A percentile compares a stretch with the other conserved stretches of the same genome.
These are phyloP conservation scores for Blastobotrys robertii DNA, from an alignment of 805 yeast species.

Conservation along the genomic window DNA sequence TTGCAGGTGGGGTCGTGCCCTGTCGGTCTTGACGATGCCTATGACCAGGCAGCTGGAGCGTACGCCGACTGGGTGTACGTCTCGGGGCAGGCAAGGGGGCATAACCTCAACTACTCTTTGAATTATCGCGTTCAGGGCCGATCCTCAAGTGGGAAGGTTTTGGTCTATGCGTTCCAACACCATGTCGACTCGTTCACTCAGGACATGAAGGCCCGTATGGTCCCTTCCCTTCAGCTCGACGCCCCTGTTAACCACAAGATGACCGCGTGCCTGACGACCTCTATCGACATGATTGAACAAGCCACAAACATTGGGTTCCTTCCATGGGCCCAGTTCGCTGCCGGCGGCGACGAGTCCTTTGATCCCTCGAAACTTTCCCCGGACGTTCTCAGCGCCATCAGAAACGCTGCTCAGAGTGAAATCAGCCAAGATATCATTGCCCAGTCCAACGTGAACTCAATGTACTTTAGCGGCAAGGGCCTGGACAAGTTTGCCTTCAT, in stretches of 20 bases:
- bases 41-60: constrained; percentile 64
- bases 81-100: constrained; percentile 33
- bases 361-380: neutral
- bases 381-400: constrained; percentile 1
- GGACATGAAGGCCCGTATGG: constrained; percentile 4
- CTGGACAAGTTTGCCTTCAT: constrained; percentile 77
- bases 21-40: constrained; percentile 19
- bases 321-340: constrained; percentile 40
- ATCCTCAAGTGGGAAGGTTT: constrained; percentile 30
- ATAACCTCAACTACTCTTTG: constrained; percentile 41
- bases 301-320: constrained; percentile 38
- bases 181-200: constrained; percentile 40
- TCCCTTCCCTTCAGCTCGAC: neutral
- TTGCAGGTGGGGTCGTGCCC: constrained; percentile 14
- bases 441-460: constrained; percentile 54
- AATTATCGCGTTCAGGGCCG: constrained; percentile 38
- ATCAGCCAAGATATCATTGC: constrained; percentile 43
- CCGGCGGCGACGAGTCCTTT: constrained; percentile 1
- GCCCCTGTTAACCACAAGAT: constrained; percentile 39
- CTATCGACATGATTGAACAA: constrained; percentile 25
- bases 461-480: constrained; percentile 82
- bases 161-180: constrained; percentile 66
- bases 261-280: constrained; percentile 26
- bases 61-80: constrained; percentile 30
- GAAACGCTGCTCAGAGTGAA: neutral